Evolutionary conservation across 106 monocot species (phyloP), one percentile per base, ranked within the genome.

Genomic region (Allium fistulosum): DNA sequence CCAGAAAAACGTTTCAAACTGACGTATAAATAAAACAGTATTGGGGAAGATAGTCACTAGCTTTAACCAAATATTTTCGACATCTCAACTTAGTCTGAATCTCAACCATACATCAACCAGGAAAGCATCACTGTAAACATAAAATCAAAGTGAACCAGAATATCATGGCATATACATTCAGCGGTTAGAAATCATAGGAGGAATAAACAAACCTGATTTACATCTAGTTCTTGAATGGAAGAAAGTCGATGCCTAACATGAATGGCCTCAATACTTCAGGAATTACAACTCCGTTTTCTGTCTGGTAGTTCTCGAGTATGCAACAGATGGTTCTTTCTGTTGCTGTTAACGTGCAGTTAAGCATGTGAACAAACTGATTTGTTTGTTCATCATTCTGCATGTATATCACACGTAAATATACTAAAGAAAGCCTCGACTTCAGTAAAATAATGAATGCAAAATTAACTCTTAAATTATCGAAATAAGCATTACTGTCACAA

Each of bases 331-430:
- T 96, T 67, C 96, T 84, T 60, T 92, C 96, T 1, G 96, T 96
- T 61, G 92, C 96, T 8, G 96, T 92, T 17, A 96, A 78, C 0
- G 96, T 96, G 16, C 91, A 96, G 62, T 96, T 96, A 63, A 96
- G 79, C 86, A 96, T 77, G 70, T 96, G 96, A 15, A 96, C 92
- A 73, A 76, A 92, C 76, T 80, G 91, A 78, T 92, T 96, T 46
- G 88, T n/a, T 80, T 96, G 96, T 49, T 96, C 96, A 53, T 96
- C 96, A 79, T 88, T 96, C 96, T 96, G 78, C 74, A 77, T 4
- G 68, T 2, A 12, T 3, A 15, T 16, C 13, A 7, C 22, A 17
- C 17, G 26, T 11, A 22, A 9, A n/a, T 7, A 65, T 14, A 17
- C n/a, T 11, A 67, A 11, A 13, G 51, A 51, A 8, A 9, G 51